A percentile compares a stretch with the other conserved stretches of the same genome.
phyloP scores from a whole-genome alignment of 2,329 filamentous ascomycete genomes.

The Paraconiothyrium sp. region DNA sequence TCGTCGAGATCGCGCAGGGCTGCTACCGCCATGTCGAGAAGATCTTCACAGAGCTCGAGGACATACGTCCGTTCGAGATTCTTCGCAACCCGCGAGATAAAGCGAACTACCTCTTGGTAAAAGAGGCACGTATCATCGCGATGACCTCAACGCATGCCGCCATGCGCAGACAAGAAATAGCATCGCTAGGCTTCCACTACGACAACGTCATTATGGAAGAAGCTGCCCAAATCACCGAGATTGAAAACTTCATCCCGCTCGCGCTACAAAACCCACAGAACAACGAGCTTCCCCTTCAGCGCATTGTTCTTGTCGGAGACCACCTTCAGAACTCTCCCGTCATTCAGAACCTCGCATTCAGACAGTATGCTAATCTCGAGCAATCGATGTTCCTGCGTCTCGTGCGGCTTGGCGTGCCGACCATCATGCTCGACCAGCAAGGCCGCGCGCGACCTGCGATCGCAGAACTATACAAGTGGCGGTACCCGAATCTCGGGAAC shows the following conservation, averaged over 20 bases:
- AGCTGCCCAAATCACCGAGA: conserved; percentile 96
- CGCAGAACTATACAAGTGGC: conserved; percentile 91
- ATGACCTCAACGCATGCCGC: conserved; percentile 99
- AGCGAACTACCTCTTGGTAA: conserved; percentile 93
- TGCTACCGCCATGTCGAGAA: conserved; percentile 89
- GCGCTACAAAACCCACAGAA: conserved; percentile 85
- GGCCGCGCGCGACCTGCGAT: conserved; percentile 89
- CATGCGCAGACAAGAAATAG: conserved; percentile 91
- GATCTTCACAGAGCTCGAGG: conserved; percentile 90
- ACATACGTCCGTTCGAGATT: conserved; percentile 95
- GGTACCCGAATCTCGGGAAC: conserved; percentile 82
- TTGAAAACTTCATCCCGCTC: conserved; percentile 94
- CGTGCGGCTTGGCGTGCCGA: conserved; percentile 90
- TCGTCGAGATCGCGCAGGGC: conserved; percentile 80
- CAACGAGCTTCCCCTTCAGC: conserved; percentile 79
- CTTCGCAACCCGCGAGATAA: conserved; percentile 88
- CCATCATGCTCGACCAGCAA: conserved; percentile 89
- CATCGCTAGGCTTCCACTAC: conserved; percentile 91
- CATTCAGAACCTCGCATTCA: conserved; percentile 92
- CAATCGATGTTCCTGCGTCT: conserved; percentile 94
- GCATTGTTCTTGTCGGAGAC: conserved; percentile 92
- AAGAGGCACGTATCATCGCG: conserved; percentile 95
- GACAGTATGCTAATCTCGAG: conserved; percentile 94
- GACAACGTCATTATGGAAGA: conserved; percentile 99
- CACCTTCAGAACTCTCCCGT: conserved; percentile 97